Evolutionary conservation across 2,329 filamentous ascomycete species (phyloP).

Genomic region (Diaporthe caulivora): DNA sequence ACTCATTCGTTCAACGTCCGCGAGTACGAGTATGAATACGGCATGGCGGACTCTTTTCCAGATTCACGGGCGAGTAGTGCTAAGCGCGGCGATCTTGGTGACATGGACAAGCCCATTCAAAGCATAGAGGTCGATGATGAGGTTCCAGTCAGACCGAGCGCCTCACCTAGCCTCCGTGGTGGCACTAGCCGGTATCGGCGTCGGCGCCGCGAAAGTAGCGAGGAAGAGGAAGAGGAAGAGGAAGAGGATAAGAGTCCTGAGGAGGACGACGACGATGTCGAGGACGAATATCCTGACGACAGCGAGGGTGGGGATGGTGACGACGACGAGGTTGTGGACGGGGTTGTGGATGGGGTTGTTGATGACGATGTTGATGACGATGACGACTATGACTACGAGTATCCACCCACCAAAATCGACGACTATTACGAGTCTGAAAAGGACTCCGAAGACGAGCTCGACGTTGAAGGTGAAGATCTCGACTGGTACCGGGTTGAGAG

Average conservation of each 20-base stretch:
- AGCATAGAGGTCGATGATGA: constrained; percentile 52
- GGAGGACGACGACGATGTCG: neutral
- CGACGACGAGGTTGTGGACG: no score
- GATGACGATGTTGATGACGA: constrained; percentile 9
- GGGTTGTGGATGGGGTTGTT: no score
- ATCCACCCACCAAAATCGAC: constrained; percentile 5
- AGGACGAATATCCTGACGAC: neutral
- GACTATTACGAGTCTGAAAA: constrained; percentile 27
- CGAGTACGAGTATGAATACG: neutral
- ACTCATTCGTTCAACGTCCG: neutral
- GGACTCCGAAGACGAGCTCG: constrained; percentile 33
- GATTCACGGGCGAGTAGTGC: neutral
- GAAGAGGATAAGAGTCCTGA: neutral
- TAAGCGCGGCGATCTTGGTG: neutral
- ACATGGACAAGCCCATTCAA: constrained; percentile 60
- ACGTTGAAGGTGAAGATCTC: constrained; percentile 18
- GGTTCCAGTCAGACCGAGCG: neutral
- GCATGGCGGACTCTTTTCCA: neutral
- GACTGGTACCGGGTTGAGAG: constrained; percentile 30
- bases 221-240: constrained; percentile 3
- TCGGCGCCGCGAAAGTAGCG: constrained; percentile 49
- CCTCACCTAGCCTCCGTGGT: constrained; percentile 25
- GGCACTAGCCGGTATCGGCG: constrained; percentile 50
- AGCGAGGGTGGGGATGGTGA: neutral
- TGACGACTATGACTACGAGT: neutral